Base-by-base conservation (phyloP, 805 yeast species). In the Saturnispora halmiae region DNA sequence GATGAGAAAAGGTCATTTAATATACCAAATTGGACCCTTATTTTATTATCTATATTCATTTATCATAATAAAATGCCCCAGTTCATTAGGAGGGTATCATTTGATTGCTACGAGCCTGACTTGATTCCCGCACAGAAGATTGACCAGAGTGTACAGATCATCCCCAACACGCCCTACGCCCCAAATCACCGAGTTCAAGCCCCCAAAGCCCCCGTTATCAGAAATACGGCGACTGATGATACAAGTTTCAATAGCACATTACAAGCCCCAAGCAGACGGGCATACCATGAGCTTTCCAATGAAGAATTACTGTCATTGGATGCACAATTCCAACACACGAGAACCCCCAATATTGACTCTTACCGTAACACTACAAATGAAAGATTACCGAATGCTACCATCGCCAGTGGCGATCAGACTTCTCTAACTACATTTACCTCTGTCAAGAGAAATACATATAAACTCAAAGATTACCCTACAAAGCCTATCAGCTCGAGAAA, bases 261-360 rank as follows among this genome's bases (percentile, higher is more conserved):
- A 41, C 42, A 31, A 40, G 34, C 45, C 50, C 19, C 46, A 56
- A 73, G 41, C 70, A 72, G 42, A 48, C 66, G 72, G 34, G 25
- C 24, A 9, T 67, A 69, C 47, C 63, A 69, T 26, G 73, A 64
- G 13, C 68, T 74, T 76, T 63, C 77, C 13, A 65, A 70, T 51
- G 75, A 70, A 42, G 79, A 74, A 53, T 59, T 74, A 43, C 53
- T 73, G 56, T 74, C 72, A 10, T 57, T 74, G 45, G 80, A 74
- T 53, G 68, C 73, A 2, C 79, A 74, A 48, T 74, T 63, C 52
- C 60, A 64, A 41, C 59, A 67, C 18, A 58, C 61, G 44, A 54
- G 60, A 2, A 53, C 64, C 20, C 63, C 70, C 46, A 53, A 72
- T 40, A 66, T 65, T 38, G 49, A 50, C 34, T 35, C 34, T 34